These are phyloP conservation scores for Neonectria neomacrospora DNA, from an alignment of 2,329 filamentous ascomycete species.

Conservation along the genomic window DNA sequence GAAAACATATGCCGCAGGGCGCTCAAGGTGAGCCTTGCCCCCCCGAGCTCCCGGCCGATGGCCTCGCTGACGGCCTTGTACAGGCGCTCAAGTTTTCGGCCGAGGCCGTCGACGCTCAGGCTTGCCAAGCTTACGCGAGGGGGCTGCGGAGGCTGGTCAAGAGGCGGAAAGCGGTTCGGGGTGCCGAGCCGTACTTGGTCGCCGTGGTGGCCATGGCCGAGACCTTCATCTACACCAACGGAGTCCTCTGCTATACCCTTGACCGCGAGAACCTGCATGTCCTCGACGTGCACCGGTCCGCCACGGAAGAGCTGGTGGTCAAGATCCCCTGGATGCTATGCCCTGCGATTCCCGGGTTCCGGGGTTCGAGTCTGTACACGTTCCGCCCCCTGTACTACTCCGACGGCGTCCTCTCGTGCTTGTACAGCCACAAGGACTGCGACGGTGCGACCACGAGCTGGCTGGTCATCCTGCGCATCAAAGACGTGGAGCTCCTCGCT, in stretches of 20 bases:
- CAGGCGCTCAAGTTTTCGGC: conserved; percentile 38
- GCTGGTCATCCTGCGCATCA: conserved; percentile 60
- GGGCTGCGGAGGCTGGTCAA: conserved; percentile 69
- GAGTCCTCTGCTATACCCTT: conserved; percentile 72
- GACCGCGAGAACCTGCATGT: conserved; percentile 62
- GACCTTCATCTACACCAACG: conserved; percentile 70
- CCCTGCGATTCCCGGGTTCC: conserved; percentile 50
- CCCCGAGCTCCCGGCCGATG: conserved; percentile 10
- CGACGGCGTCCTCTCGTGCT: conserved; percentile 66
- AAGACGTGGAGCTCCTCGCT: conserved; percentile 57
- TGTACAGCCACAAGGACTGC: conserved; percentile 58
- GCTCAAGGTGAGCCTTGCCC: conserved; percentile 61
- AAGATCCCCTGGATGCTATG: conserved; percentile 59
- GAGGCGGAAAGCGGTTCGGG: conserved; percentile 68
- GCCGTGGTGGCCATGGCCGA: conserved; percentile 69
- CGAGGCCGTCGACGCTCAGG: conserved; percentile 38
- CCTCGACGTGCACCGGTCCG: conserved; percentile 65
- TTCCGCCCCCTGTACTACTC: conserved; percentile 68
- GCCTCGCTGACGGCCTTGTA: conserved; percentile 33
- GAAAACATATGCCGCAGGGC: conserved; percentile 67
- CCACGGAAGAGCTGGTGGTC: conserved; percentile 64
- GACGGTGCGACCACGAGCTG: conserved; percentile 54
- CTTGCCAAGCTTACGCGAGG: conserved; percentile 34
- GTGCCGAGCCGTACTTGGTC: conserved; percentile 70
- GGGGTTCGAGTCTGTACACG: conserved; percentile 52